These are phyloP conservation scores for Entomortierella beljakovae DNA, from an alignment of 192 early-diverging fungal species.

Conservation along the genomic window DNA sequence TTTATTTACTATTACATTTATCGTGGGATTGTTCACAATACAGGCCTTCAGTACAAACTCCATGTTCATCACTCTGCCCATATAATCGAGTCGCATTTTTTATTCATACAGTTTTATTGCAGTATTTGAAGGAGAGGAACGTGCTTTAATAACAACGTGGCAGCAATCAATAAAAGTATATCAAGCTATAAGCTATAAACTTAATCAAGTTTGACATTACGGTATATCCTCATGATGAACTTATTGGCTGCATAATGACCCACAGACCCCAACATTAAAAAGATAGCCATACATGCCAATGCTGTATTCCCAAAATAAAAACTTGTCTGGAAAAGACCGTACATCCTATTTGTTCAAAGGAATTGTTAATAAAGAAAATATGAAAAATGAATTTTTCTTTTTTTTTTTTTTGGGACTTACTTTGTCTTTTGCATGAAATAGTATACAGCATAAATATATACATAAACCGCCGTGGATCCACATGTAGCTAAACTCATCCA, in stretches of 20 bases:
- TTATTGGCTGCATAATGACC: conserved; percentile 74
- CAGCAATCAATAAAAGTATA: neutral
- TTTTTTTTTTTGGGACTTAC: conserved; percentile 77
- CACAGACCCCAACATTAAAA: conserved; percentile 75
- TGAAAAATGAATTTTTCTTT: neutral
- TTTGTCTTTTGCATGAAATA: conserved; percentile 77
- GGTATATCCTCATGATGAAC: conserved; percentile 78
- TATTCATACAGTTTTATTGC: neutral
- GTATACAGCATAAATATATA: conserved; percentile 84
- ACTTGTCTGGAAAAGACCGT: conserved; percentile 79
- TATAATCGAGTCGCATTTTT: too few species aligned
- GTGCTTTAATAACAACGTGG: neutral
- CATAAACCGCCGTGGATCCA: conserved; percentile 79
- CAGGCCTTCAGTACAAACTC: too few species aligned
- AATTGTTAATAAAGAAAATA: conserved; percentile 8
- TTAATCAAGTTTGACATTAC: conserved; percentile 79
- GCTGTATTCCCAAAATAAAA: conserved; percentile 88
- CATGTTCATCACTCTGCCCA: too few species aligned
- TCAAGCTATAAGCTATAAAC: neutral
- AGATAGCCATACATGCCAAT: conserved; percentile 73
- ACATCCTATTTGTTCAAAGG: conserved; percentile 67
- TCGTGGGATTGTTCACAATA: too few species aligned
- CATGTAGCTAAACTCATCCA: conserved; percentile 84
- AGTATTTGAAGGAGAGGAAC: neutral
- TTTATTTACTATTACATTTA: too few species aligned